Evolutionary conservation across 2,329 filamentous ascomycete genomes (phyloP).

Genomic region (Pseudopithomyces maydicus): DNA sequence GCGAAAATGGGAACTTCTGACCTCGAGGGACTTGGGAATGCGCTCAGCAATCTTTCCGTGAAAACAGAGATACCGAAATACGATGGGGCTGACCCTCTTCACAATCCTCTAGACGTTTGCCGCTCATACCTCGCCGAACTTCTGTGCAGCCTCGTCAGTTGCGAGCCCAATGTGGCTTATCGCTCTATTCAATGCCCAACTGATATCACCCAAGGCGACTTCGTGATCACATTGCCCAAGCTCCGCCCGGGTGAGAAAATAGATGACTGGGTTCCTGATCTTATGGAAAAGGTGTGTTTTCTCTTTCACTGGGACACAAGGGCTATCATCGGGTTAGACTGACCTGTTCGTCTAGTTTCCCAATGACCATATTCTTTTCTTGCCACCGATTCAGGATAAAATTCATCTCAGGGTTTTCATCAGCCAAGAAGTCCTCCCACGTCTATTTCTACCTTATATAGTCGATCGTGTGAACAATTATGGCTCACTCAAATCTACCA

Average conservation of each 20-base stretch:
- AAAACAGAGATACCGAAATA: neutral
- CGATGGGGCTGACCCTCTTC: conserved; percentile 12
- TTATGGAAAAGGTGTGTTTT: conserved; percentile 29
- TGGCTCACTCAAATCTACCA: conserved; percentile 59
- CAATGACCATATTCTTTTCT: conserved; percentile 67
- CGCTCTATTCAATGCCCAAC: conserved; percentile 36
- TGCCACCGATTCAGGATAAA: conserved; percentile 63
- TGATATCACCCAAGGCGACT: conserved; percentile 37
- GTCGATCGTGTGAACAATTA: conserved; percentile 59
- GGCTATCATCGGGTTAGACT: neutral
- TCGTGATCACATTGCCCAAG: conserved; percentile 32
- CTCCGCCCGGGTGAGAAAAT: conserved; percentile 29
- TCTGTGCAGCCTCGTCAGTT: conserved; percentile 17
- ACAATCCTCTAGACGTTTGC: conserved; percentile 34
- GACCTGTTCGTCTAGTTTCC: conserved; percentile 60
- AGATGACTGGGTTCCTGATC: conserved; percentile 16
- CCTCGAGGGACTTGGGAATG: neutral
- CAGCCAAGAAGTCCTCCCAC: conserved; percentile 61
- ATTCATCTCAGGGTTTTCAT: conserved; percentile 73
- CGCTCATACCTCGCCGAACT: conserved; percentile 29
- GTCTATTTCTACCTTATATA: conserved; percentile 68
- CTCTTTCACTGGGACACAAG: neutral
- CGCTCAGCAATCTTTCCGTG: neutral
- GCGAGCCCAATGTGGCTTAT: conserved; percentile 24
- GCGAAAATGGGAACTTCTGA: neutral